Conservation (phyloP, 257 asterid genomes). For the Penstemon newberryi region DNA sequence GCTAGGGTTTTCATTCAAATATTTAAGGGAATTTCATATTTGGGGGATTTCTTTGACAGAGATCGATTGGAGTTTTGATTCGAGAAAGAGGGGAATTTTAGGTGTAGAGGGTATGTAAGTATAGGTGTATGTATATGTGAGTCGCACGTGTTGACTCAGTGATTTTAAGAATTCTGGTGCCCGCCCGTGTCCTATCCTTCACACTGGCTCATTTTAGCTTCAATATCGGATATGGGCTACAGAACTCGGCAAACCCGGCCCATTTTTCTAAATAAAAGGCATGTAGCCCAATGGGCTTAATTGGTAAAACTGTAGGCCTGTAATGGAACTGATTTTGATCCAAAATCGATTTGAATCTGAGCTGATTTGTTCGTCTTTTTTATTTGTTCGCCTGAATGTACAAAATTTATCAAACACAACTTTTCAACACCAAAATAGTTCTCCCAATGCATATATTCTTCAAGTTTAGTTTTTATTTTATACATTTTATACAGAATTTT, state of each 20-base stretch:
- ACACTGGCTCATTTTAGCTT: not conserved
- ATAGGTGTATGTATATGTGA: slow-evolving; percentile 19
- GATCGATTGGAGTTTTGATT: not conserved
- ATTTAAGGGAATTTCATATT: slow-evolving; percentile 37
- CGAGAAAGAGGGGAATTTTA: not conserved
- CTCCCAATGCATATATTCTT: too few relatives aligned
- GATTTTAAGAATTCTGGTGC: slow-evolving; percentile 12
- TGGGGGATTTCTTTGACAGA: slow-evolving; percentile 23
- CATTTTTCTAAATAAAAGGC: not conserved
- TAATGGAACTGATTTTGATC: too few relatives aligned
- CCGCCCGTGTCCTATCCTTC: not conserved
- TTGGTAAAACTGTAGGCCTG: too few relatives aligned
- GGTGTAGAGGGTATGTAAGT: slow-evolving; percentile 1
- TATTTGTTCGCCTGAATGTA: too few relatives aligned
- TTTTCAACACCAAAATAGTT: too few relatives aligned
- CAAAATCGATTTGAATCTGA: too few relatives aligned
- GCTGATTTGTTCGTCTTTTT: too few relatives aligned
- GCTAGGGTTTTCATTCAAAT: slow-evolving; percentile 45
- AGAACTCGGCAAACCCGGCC: not conserved
- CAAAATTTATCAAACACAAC: not conserved
- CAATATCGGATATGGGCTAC: not conserved
- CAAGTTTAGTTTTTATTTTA: too few relatives aligned
- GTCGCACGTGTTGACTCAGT: slow-evolving; percentile 28
- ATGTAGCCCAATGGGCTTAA: too few relatives aligned
- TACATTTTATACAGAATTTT: too few relatives aligned